Percentiles rank a stretch among this genome's conserved stretches.
Evolutionary conservation across 805 yeast species (phyloP).

Genomic region (Wickerhamomyces subpelliculosus): DNA sequence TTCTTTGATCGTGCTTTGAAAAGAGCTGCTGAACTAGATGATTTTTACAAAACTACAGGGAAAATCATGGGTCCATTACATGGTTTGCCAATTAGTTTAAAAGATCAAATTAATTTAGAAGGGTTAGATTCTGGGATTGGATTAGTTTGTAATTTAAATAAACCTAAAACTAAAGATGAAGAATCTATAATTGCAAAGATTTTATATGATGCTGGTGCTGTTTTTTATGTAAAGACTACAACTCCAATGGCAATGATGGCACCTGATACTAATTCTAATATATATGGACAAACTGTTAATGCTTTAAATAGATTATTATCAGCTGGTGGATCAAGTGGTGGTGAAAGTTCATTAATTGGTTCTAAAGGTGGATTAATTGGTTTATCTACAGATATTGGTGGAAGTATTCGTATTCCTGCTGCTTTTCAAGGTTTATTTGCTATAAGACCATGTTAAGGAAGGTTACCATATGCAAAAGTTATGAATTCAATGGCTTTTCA

Average conservation of each 20-base stretch:
- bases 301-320: conserved; percentile 51
- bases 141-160: conserved; percentile 46
- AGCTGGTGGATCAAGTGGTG: conserved; percentile 69
- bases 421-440: conserved; percentile 58
- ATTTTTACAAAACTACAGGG: conserved; percentile 33
- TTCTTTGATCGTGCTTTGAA: conserved; percentile 54
- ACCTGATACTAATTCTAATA: conserved; percentile 52
- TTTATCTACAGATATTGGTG: conserved; percentile 68
- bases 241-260: conserved; percentile 72
- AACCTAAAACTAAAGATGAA: conserved; percentile 25
- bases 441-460: conserved; percentile 52
- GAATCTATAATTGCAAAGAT: conserved; percentile 45
- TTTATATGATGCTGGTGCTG: conserved; percentile 32
- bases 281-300: conserved; percentile 54
- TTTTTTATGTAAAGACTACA: conserved; percentile 56
- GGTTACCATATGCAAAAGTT: conserved; percentile 25
- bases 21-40: conserved; percentile 52
- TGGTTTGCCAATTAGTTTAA: conserved; percentile 62
- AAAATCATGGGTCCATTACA: conserved; percentile 59
- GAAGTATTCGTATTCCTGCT: conserved; percentile 63
- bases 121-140: conserved; percentile 55
- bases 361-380: conserved; percentile 55
- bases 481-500: conserved; percentile 34
- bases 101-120: conserved; percentile 54
- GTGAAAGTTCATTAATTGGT: conserved; percentile 59